Evolutionary conservation across 2,329 filamentous ascomycete genomes (phyloP), one percentile per base, ranked within the genome.

Genomic region (Penicillium sp.): DNA sequence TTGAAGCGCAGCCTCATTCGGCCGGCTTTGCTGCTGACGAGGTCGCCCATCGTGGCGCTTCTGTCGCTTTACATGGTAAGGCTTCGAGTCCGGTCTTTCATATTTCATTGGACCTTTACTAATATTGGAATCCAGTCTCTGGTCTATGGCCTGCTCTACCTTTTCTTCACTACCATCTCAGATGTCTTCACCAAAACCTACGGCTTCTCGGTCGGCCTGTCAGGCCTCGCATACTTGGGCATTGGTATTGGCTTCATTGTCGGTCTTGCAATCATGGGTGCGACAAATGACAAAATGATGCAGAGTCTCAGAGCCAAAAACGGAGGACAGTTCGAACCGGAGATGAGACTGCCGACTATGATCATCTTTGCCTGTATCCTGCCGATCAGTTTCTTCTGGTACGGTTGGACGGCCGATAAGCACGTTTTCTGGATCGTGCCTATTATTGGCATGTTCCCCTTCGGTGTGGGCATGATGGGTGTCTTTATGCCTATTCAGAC

Each of bases 361-460:
- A 79, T 85, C 53, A 75, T 81, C 39, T 81, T 81, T 2, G 78
- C 78, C 1, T 64, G 83, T 1, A 74, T 85, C 31, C 77, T 85
- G 1, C 83, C 84, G 0, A 69, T 81, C 47, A 82, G 83, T 10
- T 75, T 86, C 3, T 80, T 85, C 62, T 80, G 81, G 74, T 86
- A 85, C 59, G 83, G 83, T 31, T 86, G 83, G 82, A 74, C 78
- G 2, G 82, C 82, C 0, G 72, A 85, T 44, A 72, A 77, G 35
- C 66, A 75, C 2, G 71, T 78, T 0, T 81, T 83, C 63, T 87
- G 83, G 81, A 81, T 86, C 26, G 75, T 85, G 14, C 83, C 84
- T 0, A 84, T 87, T 57, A 76, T 87, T 44, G 85, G 84, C 4
- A 80, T 83, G 3, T 75, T 78, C 2, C 74, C 84, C 8, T 83